Base-by-base conservation (phyloP, 1,284 basidiomycete genomes). In the Boletellus sp. region DNA sequence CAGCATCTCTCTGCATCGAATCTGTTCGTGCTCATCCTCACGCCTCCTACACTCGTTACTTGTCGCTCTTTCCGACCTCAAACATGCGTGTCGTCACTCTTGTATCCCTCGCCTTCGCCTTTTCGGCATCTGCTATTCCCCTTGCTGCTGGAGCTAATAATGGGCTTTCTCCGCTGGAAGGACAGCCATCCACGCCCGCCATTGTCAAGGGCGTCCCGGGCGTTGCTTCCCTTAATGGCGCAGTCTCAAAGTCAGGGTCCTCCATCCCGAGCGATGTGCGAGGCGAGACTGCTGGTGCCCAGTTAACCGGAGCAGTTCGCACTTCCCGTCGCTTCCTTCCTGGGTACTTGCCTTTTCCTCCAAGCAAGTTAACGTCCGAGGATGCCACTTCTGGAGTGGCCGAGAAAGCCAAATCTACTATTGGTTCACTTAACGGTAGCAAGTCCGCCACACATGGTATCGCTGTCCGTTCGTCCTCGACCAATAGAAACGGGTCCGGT, bases 61-160 rank as follows among this genome's bases (percentile, higher is more conserved):
- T 14, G 14, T 29, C 27, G 3, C 19, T 50, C 40, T 8, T 32
- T 44, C 13, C n/a, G 9, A 17, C 17, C 13, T 16, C 16, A 35
- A 35, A 5, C 27, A 53, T 53, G 48, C 51, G 42, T 39, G 8
- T 55, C n/a, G 36, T 33, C 7, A 17, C 39, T 29, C 27, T 53
- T 2, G 36, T 41, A 16, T 47, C 52, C 26, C 53, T 53, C 27
- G 27, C 27, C 27, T 14, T 29, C 27, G 27, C 27, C 14, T 14
- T 29, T 14, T 11, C 27, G 7, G 53, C 39, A n/a, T 47, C 33
- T 3, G 37, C 51, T 14, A 19, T 55, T 5, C 51, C 53, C 16
- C 22, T 53, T 19, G 32, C 34, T 14, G 0, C 3, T 8, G 14
- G 30, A 14, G 14, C 16, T 19, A 5, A 36, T 11, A 8, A 14